These are phyloP conservation scores for Pyracantha coccinea DNA, from an alignment of 331 rosid genomes.

Conservation along the genomic window DNA sequence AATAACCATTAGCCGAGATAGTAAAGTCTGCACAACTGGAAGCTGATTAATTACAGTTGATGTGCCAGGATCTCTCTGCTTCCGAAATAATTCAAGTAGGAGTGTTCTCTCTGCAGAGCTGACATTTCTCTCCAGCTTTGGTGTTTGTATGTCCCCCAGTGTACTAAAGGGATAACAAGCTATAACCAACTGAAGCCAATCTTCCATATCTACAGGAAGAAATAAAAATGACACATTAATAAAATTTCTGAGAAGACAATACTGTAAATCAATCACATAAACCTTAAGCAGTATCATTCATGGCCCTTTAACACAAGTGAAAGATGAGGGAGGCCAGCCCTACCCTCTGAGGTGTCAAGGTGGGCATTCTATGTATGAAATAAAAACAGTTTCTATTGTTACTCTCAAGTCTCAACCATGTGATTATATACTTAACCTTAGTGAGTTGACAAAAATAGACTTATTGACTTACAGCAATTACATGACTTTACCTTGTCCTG, in stretches of 20 bases:
- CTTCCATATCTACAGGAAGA: slow-evolving; percentile 68
- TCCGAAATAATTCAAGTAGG: slow-evolving; percentile 60
- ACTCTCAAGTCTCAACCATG: not conserved
- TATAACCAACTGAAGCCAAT: slow-evolving; percentile 75
- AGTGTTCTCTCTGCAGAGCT: slow-evolving; percentile 54
- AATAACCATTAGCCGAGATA: slow-evolving; percentile 68
- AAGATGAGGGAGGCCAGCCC: not conserved
- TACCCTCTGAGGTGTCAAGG: not conserved
- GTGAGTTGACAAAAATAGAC: not conserved
- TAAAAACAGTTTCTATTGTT: not conserved
- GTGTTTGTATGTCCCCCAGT: slow-evolving; percentile 36
- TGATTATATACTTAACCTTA: not conserved
- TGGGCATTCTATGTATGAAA: not conserved
- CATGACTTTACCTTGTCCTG: slow-evolving; percentile 60
- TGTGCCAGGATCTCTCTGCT: slow-evolving; percentile 65
- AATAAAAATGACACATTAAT: slow-evolving; percentile 14
- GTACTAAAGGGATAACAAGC: slow-evolving; percentile 71
- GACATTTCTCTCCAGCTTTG: slow-evolving; percentile 52
- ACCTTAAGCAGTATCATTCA: not conserved
- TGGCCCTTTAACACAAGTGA: not conserved
- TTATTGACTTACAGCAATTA: not conserved
- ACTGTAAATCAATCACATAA: not conserved
- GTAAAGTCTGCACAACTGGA: slow-evolving; percentile 67
- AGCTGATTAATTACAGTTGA: slow-evolving; percentile 47
- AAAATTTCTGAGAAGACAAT: not conserved